phyloP scores from a whole-genome alignment of 2,329 filamentous ascomycete species.

The Fusarium nisikadoi region DNA sequence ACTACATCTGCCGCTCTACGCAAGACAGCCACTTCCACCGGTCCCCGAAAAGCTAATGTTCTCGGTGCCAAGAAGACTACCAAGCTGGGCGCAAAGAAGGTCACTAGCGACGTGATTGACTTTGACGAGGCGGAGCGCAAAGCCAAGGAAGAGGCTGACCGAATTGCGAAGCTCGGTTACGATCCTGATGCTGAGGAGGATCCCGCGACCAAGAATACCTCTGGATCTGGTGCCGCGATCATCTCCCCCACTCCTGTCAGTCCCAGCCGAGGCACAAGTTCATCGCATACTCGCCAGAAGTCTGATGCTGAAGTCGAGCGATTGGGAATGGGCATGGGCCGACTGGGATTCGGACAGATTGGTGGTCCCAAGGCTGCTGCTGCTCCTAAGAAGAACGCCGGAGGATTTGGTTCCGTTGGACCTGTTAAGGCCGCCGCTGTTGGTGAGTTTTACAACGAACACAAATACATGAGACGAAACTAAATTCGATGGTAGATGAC shows the following conservation, averaged over 20 bases:
- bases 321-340: conserved; percentile 86
- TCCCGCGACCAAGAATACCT: conserved; percentile 57
- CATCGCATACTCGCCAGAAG: conserved; percentile 66
- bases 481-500: conserved; percentile 64
- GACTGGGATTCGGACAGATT: conserved; percentile 89
- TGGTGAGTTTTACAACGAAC: conserved; percentile 60
- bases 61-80: conserved; percentile 83
- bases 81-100: conserved; percentile 94
- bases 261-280: conserved; percentile 68
- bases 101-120: conserved; percentile 82
- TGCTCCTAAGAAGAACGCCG: conserved; percentile 76
- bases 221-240: conserved; percentile 69
- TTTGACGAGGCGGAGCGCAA: conserved; percentile 98
- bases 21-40: conserved; percentile 73
- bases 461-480: neutral
- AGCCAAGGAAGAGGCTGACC: conserved; percentile 95
- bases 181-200: conserved; percentile 87
- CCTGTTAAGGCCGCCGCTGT: conserved; percentile 75
- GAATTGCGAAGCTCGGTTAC: conserved; percentile 94
- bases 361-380: conserved; percentile 70
- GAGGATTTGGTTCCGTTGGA: conserved; percentile 86
- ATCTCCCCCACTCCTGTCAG: conserved; percentile 80
- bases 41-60: conserved; percentile 85
- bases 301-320: conserved; percentile 85
- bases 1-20: conserved; percentile 84